A percentile compares a stretch with the other conserved stretches of the same genome.
Conservation (phyloP, 169 alveolate species). For the Neospora caninum region DNA sequence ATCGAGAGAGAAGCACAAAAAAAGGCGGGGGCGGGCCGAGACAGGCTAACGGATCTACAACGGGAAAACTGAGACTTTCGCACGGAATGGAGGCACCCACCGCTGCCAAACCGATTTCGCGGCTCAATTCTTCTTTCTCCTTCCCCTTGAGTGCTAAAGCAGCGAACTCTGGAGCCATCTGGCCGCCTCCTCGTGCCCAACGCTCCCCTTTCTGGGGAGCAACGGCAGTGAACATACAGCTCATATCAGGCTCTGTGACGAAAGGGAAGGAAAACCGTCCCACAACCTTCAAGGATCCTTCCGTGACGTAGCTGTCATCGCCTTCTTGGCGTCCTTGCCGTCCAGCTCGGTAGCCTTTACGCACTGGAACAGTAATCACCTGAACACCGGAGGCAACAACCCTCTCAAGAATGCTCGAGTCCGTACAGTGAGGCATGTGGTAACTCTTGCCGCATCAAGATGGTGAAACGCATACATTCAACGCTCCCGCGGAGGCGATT, state of each 20-base stretch:
- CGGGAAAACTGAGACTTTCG: neutral
- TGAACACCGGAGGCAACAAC: neutral
- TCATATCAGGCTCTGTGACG: slow-evolving; percentile 1
- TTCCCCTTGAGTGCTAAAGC: neutral
- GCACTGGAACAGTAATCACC: neutral
- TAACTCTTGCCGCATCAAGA: no score
- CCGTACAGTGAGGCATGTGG: no score
- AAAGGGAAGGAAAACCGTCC: neutral
- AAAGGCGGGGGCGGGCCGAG: neutral
- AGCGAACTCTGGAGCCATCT: neutral
- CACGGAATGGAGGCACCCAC: neutral
- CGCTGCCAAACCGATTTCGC: neutral
- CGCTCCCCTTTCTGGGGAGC: neutral
- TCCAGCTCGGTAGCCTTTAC: neutral
- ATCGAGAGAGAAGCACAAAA: neutral
- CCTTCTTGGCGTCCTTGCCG: neutral
- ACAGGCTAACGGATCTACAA: neutral
- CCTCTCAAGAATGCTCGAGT: no score
- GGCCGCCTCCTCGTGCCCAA: neutral
- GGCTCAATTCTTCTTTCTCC: neutral
- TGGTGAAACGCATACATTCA: no score
- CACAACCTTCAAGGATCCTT: neutral
- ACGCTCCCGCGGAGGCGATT: no score
- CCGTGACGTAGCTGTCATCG: neutral
- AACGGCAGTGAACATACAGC: neutral